Evolutionary conservation across 805 yeast species (phyloP).

Genomic region (Hagleromyces aurorensis): DNA sequence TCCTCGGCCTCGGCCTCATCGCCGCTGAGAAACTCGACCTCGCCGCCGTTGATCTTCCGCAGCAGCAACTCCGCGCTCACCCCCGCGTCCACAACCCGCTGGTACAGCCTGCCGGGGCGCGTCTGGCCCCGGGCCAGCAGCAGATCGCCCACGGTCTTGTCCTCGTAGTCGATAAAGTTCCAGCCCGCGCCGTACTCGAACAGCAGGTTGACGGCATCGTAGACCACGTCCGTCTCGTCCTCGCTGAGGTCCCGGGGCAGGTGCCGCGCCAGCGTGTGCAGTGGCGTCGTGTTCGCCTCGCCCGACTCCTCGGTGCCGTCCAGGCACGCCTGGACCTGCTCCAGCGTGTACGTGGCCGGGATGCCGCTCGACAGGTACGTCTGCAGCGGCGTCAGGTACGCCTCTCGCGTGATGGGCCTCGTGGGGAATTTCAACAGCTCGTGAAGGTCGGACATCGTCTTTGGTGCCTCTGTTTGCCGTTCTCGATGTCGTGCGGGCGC

Average conservation of each 20-base stretch:
- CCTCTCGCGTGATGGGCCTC: constrained; percentile 43
- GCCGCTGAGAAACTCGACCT: constrained; percentile 49
- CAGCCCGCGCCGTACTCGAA: constrained; percentile 90
- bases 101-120: constrained; percentile 37
- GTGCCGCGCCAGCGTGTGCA: constrained; percentile 58
- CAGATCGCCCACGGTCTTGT: constrained; percentile 82
- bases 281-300: constrained; percentile 64
- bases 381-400: constrained; percentile 39
- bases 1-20: constrained; percentile 21
- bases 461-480: neutral
- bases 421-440: constrained; percentile 44
- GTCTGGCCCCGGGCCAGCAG: constrained; percentile 44
- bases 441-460: constrained; percentile 69
- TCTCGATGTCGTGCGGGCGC: neutral
- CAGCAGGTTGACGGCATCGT: constrained; percentile 51
- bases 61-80: constrained; percentile 80
- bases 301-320: constrained; percentile 28
- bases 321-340: constrained; percentile 58
- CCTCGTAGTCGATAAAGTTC: constrained; percentile 65
- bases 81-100: constrained; percentile 67
- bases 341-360: constrained; percentile 76
- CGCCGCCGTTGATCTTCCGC: constrained; percentile 59
- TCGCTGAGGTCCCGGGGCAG: constrained; percentile 31
- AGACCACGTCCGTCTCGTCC: constrained; percentile 40
- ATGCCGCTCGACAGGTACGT: constrained; percentile 52